Percentiles rank a stretch among this genome's conserved stretches.
Conservation (phyloP, 352 stramenopile genomes). For the Pythium vanterpoolii region DNA sequence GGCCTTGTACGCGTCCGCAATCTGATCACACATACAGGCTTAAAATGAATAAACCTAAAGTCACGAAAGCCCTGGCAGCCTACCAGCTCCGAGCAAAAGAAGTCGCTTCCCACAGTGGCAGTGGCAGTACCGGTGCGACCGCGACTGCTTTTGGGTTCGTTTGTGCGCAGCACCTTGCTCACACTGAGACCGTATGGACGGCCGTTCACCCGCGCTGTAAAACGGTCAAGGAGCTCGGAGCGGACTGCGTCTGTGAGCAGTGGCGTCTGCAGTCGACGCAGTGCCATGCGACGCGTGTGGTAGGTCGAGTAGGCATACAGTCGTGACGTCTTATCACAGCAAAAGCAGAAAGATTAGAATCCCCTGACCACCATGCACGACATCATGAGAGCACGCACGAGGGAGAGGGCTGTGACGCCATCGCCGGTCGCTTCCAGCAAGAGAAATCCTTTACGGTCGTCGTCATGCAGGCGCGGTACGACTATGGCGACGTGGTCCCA, state of each 20-base stretch:
- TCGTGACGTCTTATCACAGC: constrained; percentile 25
- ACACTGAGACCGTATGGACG: constrained; percentile 47
- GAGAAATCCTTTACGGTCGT: constrained; percentile 27
- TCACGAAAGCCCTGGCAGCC: background rate
- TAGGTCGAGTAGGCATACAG: constrained; percentile 39
- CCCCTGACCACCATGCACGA: background rate
- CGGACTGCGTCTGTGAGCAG: constrained; percentile 42
- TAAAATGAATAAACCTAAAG: background rate
- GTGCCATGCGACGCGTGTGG: constrained; percentile 43
- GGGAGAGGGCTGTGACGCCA: constrained; percentile 45
- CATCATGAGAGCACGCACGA: constrained; percentile 29
- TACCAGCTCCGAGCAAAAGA: constrained; percentile 73
- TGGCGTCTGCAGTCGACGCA: constrained; percentile 51
- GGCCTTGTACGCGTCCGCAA: constrained; percentile 50
- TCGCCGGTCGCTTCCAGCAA: constrained; percentile 64
- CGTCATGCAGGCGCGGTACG: constrained; percentile 22
- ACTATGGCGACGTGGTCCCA: constrained; percentile 67
- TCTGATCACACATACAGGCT: constrained; percentile 19
- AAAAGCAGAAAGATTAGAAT: background rate
- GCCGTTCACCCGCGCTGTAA: constrained; percentile 32
- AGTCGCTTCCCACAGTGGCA: constrained; percentile 22
- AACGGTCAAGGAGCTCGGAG: constrained; percentile 42
- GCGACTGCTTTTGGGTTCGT: background rate
- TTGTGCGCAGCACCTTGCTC: constrained; percentile 38
- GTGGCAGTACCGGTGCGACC: background rate